Percentiles rank a stretch among this genome's conserved stretches.
phyloP scores from a whole-genome alignment of 2,329 filamentous ascomycete genomes.

The Colletotrichum phormii region DNA sequence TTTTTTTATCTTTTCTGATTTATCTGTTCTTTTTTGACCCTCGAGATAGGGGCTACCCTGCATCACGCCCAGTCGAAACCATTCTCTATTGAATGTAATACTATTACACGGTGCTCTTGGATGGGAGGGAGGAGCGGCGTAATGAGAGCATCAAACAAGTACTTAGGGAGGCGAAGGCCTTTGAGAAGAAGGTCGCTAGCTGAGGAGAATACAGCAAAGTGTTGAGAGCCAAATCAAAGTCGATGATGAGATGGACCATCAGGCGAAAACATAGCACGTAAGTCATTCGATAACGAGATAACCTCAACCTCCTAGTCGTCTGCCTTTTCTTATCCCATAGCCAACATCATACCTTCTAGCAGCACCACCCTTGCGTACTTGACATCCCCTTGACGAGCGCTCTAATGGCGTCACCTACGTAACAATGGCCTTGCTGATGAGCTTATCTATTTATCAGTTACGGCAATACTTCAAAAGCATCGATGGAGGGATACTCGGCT shows the following conservation, averaged over 20 bases:
- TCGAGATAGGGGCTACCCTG: not conserved
- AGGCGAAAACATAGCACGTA: not conserved
- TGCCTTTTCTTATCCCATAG: not conserved
- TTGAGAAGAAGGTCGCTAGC: not conserved
- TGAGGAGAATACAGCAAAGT: not conserved
- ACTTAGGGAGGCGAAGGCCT: not conserved
- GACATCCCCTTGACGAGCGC: not conserved
- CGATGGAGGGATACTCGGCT: not conserved
- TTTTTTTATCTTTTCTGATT: not conserved
- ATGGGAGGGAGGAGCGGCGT: not conserved
- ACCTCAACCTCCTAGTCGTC: not conserved
- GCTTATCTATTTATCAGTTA: not conserved
- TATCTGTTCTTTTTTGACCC: not conserved
- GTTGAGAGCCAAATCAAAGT: not conserved
- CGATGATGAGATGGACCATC: not conserved
- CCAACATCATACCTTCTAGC: not conserved
- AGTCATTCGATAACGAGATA: not conserved
- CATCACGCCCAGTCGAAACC: conserved; percentile 1
- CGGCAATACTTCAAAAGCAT: not conserved
- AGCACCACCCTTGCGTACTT: not conserved
- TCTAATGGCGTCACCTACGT: not conserved
- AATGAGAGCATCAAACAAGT: not conserved
- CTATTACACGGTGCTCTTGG: conserved; percentile 20
- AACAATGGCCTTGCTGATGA: not conserved
- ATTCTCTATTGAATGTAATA: conserved; percentile 23